phyloP scores from a whole-genome alignment of 148 eudicot genomes.

The Tetragonia tetragonoides region DNA sequence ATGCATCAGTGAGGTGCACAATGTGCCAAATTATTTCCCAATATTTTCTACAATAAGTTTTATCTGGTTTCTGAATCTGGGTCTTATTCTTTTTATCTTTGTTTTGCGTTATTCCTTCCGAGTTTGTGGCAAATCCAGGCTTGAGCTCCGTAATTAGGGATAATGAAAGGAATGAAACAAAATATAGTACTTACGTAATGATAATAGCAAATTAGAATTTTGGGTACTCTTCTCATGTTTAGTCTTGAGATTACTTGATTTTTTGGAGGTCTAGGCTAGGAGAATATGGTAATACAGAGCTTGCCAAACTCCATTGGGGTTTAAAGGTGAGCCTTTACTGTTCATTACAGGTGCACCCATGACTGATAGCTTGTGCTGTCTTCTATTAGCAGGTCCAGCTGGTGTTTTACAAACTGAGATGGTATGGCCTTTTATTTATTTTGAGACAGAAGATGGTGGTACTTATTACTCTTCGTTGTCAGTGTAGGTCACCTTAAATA shows the following conservation, averaged over 20 bases:
- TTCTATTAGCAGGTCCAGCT: too few species aligned
- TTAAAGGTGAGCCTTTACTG: not conserved
- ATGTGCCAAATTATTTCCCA: too few species aligned
- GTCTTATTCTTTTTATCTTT: too few species aligned
- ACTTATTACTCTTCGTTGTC: not conserved
- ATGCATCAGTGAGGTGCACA: too few species aligned
- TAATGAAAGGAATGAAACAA: not conserved
- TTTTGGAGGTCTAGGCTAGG: not conserved
- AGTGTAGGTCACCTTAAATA: not conserved
- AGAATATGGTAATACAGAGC: not conserved
- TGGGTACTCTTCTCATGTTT: not conserved
- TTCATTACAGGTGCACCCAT: not conserved
- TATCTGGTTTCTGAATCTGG: not conserved
- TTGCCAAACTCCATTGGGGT: not conserved
- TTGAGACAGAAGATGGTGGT: not conserved
- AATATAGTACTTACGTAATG: not conserved
- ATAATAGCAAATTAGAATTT: not conserved
- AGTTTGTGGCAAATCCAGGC: not conserved
- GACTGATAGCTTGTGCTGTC: not conserved
- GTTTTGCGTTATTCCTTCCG: too few species aligned
- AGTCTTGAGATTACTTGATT: not conserved
- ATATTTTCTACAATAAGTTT: too few species aligned
- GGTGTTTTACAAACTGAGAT: too few species aligned
- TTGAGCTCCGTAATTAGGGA: not conserved
- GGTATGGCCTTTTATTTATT: too few species aligned